These are phyloP conservation scores for Malania oleifera DNA, from an alignment of 164 flowering plant genomes.

Conservation along the genomic window DNA sequence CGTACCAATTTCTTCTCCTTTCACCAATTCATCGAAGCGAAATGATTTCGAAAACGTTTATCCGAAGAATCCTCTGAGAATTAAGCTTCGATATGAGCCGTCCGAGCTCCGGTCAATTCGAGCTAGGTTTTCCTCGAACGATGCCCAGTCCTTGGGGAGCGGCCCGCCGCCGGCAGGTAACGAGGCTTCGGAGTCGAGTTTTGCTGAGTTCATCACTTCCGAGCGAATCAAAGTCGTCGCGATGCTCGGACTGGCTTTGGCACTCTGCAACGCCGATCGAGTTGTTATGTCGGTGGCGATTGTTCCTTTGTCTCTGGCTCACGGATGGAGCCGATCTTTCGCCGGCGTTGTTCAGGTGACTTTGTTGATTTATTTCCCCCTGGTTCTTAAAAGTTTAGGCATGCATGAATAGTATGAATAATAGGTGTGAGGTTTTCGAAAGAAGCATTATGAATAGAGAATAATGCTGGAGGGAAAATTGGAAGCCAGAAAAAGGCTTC, in stretches of 20 bases:
- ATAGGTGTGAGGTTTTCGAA: too few relatives aligned
- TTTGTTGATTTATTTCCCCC: neutral
- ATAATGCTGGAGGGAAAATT: too few relatives aligned
- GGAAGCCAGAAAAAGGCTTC: too few relatives aligned
- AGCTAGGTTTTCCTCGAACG: constrained; percentile 32
- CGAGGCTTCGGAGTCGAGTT: constrained; percentile 31
- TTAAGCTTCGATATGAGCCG: constrained; percentile 4
- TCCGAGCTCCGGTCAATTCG: neutral
- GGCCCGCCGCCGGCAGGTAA: constrained; percentile 16
- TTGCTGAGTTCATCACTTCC: constrained; percentile 81
- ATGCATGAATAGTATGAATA: too few relatives aligned
- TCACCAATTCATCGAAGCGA: neutral
- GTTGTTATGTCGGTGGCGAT: constrained; percentile 98
- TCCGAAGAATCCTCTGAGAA: neutral
- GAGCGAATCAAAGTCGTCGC: constrained; percentile 93
- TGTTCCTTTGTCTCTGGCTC: constrained; percentile 68
- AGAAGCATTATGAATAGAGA: too few relatives aligned
- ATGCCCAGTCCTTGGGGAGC: constrained; percentile 17
- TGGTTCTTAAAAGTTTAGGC: too few relatives aligned
- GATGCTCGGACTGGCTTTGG: constrained; percentile 78
- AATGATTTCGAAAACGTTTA: neutral
- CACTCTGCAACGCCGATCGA: constrained; percentile 89
- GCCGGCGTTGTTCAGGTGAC: constrained; percentile 91
- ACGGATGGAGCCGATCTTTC: constrained; percentile 84
- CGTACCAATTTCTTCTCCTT: neutral